phyloP scores from a whole-genome alignment of 208 protist species.

The Wallacemonas rigidus region DNA sequence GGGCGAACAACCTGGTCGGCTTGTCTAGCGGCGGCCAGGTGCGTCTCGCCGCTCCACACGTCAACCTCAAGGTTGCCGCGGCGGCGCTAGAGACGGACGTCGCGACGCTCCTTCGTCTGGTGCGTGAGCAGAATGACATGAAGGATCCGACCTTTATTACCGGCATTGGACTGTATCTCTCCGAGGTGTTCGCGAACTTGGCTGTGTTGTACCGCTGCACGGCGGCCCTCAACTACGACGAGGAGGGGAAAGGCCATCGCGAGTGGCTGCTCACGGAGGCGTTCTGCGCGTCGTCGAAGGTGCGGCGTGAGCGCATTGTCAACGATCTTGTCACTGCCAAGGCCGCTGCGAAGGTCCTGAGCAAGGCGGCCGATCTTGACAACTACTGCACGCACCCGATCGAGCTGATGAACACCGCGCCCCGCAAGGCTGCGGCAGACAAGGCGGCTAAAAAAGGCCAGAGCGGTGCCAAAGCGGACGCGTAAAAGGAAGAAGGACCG shows the following conservation, averaged over 20 bases:
- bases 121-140: slow-evolving; percentile 23
- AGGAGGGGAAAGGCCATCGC: slow-evolving; percentile 49
- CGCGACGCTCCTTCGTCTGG: slow-evolving; percentile 34
- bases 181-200: slow-evolving; percentile 72
- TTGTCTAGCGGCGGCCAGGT: slow-evolving; percentile 23
- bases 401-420: slow-evolving; percentile 70
- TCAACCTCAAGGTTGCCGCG: slow-evolving; percentile 58
- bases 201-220: slow-evolving; percentile 77
- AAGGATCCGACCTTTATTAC: slow-evolving; percentile 43
- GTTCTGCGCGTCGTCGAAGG: slow-evolving; percentile 56
- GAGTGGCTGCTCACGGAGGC: slow-evolving; percentile 78
- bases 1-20: slow-evolving; percentile 23
- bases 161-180: slow-evolving; percentile 49
- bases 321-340: slow-evolving; percentile 31
- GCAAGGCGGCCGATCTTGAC: slow-evolving; percentile 34
- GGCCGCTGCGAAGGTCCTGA: slow-evolving; percentile 31
- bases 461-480: slow-evolving; percentile 15
- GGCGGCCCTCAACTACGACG: slow-evolving; percentile 53
- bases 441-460: slow-evolving; percentile 10
- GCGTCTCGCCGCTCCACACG: slow-evolving; percentile 56
- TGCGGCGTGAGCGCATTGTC: slow-evolving; percentile 42
- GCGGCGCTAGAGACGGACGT: slow-evolving; percentile 56
- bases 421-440: slow-evolving; percentile 16
- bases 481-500: not conserved
- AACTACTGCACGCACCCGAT: slow-evolving; percentile 72